Evolutionary conservation across 495 filamentous ascomycete genomes (phyloP), one percentile per base, ranked within the genome.

Genomic region (Hypoxylon fragiforme): DNA sequence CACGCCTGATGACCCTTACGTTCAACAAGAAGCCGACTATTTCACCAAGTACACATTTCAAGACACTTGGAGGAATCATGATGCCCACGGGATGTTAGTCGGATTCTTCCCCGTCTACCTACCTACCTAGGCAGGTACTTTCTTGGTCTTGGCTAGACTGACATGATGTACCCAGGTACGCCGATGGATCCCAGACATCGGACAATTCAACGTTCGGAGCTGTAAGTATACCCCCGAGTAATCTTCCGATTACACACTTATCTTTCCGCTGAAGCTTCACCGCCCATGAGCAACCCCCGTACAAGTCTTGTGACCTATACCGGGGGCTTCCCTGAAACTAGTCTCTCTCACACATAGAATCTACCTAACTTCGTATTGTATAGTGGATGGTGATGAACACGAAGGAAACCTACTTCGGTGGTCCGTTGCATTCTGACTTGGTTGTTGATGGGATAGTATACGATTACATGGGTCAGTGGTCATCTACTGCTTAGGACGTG

Each of bases 31-130:
- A 35, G 72, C 78, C 0, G 76, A 81, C 45, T 84, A 84, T 53
- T 83, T 82, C 55, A 82, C 79, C 14, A 84, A 84, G 50, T 84
- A 84, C 50, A 81, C 76, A 0, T 84, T 84, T 28, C 70, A 72
- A 3, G 76, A 75, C 35, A 69, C 74, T 15, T 81, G 77, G 78
- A 65, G 78, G 48, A 70, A 76, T 41, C 80, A 80, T 35, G 70
- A 66, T 22, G 70, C 78, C 5, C 80, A 84, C 44, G 80, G 77
- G 58, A 81, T 60, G 57, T 82, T 26, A 48, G 58, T 56, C 18
- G 5, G 34, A 26, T 21, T 24, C 31, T 15, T 31, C 15, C n/a
- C n/a, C n/a, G n/a, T n/a, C n/a, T n/a, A n/a, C n/a, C n/a, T n/a
- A n/a, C n/a, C n/a, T n/a, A n/a, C n/a, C n/a, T n/a, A n/a, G n/a